These are phyloP conservation scores for Pseudozyma hubeiensis DNA, from an alignment of 1,284 basidiomycete genomes.

Conservation along the genomic window DNA sequence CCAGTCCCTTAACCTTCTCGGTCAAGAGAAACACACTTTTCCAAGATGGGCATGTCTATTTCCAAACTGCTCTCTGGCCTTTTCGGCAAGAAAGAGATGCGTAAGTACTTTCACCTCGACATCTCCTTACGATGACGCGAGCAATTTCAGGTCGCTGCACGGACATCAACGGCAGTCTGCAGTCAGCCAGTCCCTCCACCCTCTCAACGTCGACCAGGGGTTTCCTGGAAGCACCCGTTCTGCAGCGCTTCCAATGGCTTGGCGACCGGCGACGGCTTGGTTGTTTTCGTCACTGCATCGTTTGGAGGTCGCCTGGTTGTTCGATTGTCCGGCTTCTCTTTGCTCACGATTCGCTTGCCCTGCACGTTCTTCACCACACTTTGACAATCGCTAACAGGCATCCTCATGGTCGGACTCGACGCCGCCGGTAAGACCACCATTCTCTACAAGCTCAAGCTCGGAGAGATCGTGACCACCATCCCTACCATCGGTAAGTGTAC, in stretches of 20 bases:
- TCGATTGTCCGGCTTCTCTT: constrained; percentile 6
- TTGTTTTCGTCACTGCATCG: not conserved
- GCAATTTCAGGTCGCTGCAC: constrained; percentile 4
- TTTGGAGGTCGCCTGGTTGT: not conserved
- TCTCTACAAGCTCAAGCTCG: constrained; percentile 98
- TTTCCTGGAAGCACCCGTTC: too few relatives aligned
- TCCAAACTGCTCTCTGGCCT: constrained; percentile 68
- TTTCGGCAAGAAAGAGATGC: constrained; percentile 69
- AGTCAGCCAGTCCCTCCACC: too few relatives aligned
- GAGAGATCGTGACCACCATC: constrained; percentile 99
- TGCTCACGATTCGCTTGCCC: not conserved
- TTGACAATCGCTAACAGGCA: constrained; percentile 34
- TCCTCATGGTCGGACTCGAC: constrained; percentile 87
- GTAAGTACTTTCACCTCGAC: constrained; percentile 40
- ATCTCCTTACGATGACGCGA: not conserved
- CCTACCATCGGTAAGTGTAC: constrained; percentile 80
- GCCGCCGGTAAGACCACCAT: constrained; percentile 87
- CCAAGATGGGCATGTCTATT: constrained; percentile 66
- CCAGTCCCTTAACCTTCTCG: constrained; percentile 36
- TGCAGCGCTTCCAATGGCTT: too few relatives aligned
- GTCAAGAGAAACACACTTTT: constrained; percentile 30
- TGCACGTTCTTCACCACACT: not conserved
- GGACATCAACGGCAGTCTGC: not conserved
- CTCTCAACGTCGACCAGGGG: too few relatives aligned
- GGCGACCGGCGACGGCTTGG: not conserved